Conservation (phyloP, 768 basidiomycete genomes). For the Suillus fuscotomentosus region DNA sequence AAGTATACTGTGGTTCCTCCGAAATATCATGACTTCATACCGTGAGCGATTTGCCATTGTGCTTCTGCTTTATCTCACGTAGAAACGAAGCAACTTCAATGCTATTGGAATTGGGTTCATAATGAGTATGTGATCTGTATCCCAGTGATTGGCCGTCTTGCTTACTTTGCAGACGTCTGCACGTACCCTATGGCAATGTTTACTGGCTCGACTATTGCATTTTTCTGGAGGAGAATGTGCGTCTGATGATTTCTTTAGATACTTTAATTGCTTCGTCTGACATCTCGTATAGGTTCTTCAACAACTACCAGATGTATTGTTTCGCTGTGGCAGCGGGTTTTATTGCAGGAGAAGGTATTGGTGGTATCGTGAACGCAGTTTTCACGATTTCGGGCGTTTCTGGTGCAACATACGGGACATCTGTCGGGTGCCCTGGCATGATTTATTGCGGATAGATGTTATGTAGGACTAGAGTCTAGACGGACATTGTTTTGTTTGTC, state of each 20-base stretch:
- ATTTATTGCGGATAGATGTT: conserved; percentile 20
- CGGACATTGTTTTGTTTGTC: not conserved
- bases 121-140: not conserved
- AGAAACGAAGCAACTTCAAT: conserved; percentile 21
- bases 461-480: not conserved
- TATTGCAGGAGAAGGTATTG: conserved; percentile 37
- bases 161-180: conserved; percentile 9
- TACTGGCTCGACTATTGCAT: conserved; percentile 11
- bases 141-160: not conserved
- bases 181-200: conserved; percentile 13
- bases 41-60: conserved; percentile 10
- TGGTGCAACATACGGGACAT: conserved; percentile 21
- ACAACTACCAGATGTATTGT: conserved; percentile 23
- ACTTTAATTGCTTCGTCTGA: not conserved
- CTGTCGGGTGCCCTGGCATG: conserved; percentile 20
- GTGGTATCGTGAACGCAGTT: conserved; percentile 29
- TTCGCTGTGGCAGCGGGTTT: conserved; percentile 36
- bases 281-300: conserved; percentile 5
- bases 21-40: conserved; percentile 20
- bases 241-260: not conserved
- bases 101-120: conserved; percentile 26
- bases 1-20: conserved; percentile 31
- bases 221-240: conserved; percentile 13
- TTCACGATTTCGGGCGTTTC: conserved; percentile 25
- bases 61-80: not conserved